Conservation (phyloP, 2,329 filamentous ascomycete genomes). For the Arthrobotrys pseudoclavata region DNA sequence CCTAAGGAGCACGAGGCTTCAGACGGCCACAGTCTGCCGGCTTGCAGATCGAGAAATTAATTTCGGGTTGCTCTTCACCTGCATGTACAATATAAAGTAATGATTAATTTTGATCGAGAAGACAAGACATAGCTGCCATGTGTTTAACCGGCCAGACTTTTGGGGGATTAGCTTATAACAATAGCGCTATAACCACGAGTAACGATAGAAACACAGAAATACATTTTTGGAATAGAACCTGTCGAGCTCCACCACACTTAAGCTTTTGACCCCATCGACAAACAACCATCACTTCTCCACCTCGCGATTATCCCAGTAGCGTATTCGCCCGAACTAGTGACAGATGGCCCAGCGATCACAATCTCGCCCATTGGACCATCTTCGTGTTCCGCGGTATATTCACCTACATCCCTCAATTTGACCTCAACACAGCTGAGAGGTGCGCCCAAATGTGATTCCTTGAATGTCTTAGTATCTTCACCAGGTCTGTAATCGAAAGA, state of each 20-base stretch:
- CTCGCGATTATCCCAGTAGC: constrained; percentile 51
- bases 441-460: constrained; percentile 45
- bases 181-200: neutral
- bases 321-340: constrained; percentile 48
- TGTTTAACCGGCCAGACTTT: neutral
- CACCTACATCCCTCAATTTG: constrained; percentile 75
- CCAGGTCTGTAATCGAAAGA: constrained; percentile 89
- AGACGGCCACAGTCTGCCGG: no score
- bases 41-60: no score
- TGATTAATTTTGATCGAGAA: neutral
- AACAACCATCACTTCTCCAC: constrained; percentile 56
- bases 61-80: no score
- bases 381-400: constrained; percentile 70
- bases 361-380: constrained; percentile 63
- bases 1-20: no score
- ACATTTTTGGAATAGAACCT: neutral
- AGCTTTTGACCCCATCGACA: constrained; percentile 47
- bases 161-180: neutral
- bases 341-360: constrained; percentile 61
- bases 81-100: no score
- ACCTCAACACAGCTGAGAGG: constrained; percentile 71
- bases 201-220: neutral
- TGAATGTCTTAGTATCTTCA: constrained; percentile 79
- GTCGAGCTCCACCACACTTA: neutral
- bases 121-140: neutral